Evolutionary conservation across 2,329 filamentous ascomycete genomes (phyloP), one percentile per base, ranked within the genome.

Genomic region (Colletotrichum echinochloae): DNA sequence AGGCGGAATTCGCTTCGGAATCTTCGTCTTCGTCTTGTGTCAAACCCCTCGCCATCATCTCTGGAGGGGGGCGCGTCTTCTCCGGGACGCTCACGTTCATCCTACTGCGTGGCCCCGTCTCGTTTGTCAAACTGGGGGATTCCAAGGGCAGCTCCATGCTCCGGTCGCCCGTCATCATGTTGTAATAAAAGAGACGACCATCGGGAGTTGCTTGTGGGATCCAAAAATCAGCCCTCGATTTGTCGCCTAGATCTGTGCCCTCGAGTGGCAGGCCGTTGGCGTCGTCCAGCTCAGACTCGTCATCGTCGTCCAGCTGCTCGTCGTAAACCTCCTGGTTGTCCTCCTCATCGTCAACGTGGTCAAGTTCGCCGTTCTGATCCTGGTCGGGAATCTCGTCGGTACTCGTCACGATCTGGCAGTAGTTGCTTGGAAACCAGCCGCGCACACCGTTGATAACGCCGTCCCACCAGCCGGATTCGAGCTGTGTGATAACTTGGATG

Each of bases 371-470:
- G 74, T 87, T 88, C 62, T 87, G 86, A 73, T 85, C 84, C 18
- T 87, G 83, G 64, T 93, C 90, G 51, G 88, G 87, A 37, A 92
- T 85, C 73, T 97, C 93, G 75, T 94, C 92, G 60, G 92, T 88
- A 75, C 90, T 91, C 70, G 90, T 89, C 76, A 98, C 92, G 73
- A 96, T 90, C 74, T 94, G 91, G 84, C 96, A 98, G 83, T 99
- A 99, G 81, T 99, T 99, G 86, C 95, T 98, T 46, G 96, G 96
- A 81, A 99, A 99, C 96, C 96, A 99, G 79, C 96, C 96, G 79
- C 96, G 91, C 75, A 97, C 93, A 70, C 95, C 94, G 78, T 98
- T 96, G 80, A 99, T 97, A 66, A 99, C 94, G 59, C 96, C 96
- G 83, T 99, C 96, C 96, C 96, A 99, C 96, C 96, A 99, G 66